Evolutionary conservation across 306 rosid genomes (phyloP).

Genomic region (Hylodesmum podocarpum): DNA sequence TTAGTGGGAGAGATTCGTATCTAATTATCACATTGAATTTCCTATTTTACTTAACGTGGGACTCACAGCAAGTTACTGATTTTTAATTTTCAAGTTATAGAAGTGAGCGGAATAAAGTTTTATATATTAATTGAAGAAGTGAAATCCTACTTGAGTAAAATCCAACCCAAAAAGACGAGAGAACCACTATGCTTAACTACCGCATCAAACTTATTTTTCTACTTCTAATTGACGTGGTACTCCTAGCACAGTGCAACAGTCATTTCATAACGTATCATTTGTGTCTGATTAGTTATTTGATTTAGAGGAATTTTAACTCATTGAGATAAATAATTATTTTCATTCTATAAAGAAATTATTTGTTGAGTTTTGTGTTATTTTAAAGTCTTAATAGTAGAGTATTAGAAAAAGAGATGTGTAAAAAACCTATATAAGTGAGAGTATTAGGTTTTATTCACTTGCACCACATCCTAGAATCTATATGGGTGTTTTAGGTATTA

Average conservation of each 20-base stretch:
- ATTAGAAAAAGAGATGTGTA: no score
- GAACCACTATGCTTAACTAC: no score
- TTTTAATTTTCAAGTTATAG: background rate
- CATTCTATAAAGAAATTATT: background rate
- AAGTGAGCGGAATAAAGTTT: background rate
- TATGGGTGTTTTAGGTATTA: no score
- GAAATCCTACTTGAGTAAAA: no score
- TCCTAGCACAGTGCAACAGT: background rate
- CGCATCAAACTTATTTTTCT: no score
- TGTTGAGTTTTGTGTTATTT: no score
- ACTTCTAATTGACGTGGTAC: no score
- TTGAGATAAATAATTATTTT: background rate
- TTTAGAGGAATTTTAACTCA: background rate
- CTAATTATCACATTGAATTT: background rate
- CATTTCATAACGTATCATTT: background rate
- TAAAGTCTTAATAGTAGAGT: no score
- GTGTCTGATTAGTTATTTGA: background rate
- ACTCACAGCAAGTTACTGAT: background rate
- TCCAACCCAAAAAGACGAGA: no score
- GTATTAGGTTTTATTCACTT: no score
- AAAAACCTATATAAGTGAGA: no score
- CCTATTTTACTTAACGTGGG: background rate
- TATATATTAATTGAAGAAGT: constrained; percentile 5
- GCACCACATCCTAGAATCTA: no score
- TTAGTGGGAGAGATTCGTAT: background rate